A percentile compares a stretch with the other conserved stretches of the same genome.
These are phyloP conservation scores for Aspergillus sp. DNA, from an alignment of 2,329 filamentous ascomycete species.

Conservation along the genomic window DNA sequence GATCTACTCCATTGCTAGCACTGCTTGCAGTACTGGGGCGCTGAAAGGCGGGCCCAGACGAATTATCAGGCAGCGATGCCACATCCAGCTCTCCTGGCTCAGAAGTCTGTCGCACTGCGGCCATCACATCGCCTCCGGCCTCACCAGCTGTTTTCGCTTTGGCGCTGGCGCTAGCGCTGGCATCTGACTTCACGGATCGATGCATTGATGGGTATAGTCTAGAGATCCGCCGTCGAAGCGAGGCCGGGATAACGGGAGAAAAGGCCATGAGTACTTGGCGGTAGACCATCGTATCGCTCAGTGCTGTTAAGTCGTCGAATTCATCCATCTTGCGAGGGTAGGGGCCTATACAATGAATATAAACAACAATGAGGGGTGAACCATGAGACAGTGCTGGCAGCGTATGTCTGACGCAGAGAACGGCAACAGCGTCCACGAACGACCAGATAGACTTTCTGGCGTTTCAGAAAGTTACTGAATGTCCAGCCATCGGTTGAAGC, in stretches of 20 bases:
- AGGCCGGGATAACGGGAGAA: constrained; percentile 28
- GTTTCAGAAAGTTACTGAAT: background rate
- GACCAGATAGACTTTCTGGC: background rate
- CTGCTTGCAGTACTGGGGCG: constrained; percentile 19
- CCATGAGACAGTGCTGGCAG: background rate
- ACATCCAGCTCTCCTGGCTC: constrained; percentile 1
- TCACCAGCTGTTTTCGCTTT: constrained; percentile 1
- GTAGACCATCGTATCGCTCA: constrained; percentile 23
- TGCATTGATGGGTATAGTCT: constrained; percentile 24
- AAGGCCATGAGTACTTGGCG: constrained; percentile 19
- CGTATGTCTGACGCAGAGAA: background rate
- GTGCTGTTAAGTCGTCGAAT: constrained; percentile 6
- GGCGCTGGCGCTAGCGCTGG: constrained; percentile 6
- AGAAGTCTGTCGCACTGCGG: background rate
- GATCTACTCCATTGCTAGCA: constrained; percentile 10
- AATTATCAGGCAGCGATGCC: background rate
- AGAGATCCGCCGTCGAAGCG: constrained; percentile 32
- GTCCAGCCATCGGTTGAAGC: background rate
- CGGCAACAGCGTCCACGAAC: background rate
- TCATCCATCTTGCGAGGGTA: background rate
- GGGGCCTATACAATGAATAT: background rate
- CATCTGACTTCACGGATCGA: background rate
- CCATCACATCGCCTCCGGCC: background rate
- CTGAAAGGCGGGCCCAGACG: constrained; percentile 1
- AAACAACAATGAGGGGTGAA: background rate